These are phyloP conservation scores for Porphyra umbilicalis DNA, from an alignment of 31 red algal genomes.

Conservation along the genomic window DNA sequence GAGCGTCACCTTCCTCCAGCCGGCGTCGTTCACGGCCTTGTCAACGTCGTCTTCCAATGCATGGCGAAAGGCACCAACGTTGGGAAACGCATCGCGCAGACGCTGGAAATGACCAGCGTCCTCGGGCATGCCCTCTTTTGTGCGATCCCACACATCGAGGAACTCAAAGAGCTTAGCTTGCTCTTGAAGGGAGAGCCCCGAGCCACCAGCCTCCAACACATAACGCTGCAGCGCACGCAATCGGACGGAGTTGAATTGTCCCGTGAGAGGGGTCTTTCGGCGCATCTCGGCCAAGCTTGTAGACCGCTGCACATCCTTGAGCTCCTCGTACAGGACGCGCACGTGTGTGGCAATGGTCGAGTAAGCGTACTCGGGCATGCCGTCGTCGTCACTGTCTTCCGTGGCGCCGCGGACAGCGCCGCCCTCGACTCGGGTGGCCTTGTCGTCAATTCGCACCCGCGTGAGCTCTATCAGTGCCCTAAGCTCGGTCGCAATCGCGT, in stretches of 20 bases:
- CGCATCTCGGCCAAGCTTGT: neutral
- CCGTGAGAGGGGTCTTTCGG: neutral
- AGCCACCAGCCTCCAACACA: neutral
- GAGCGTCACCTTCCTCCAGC: neutral
- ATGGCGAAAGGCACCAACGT: neutral
- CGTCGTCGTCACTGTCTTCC: too few relatives aligned
- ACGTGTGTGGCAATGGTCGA: too few relatives aligned
- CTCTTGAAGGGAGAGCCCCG: neutral
- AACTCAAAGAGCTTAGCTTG: neutral
- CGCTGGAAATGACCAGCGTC: neutral
- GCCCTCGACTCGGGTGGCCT: too few relatives aligned
- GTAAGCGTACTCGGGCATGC: too few relatives aligned
- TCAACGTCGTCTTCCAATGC: neutral
- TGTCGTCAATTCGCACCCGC: too few relatives aligned
- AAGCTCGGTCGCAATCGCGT: too few relatives aligned
- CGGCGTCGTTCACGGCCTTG: neutral
- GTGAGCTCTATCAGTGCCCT: too few relatives aligned
- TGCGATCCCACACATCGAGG: neutral
- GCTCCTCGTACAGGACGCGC: neutral
- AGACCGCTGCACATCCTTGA: neutral
- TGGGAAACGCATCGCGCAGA: neutral
- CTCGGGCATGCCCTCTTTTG: neutral
- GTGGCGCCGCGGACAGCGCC: too few relatives aligned
- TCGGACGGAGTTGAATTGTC: neutral
- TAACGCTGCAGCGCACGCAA: neutral